Conservation (phyloP, 768 basidiomycete species). For the Russula virescens region DNA sequence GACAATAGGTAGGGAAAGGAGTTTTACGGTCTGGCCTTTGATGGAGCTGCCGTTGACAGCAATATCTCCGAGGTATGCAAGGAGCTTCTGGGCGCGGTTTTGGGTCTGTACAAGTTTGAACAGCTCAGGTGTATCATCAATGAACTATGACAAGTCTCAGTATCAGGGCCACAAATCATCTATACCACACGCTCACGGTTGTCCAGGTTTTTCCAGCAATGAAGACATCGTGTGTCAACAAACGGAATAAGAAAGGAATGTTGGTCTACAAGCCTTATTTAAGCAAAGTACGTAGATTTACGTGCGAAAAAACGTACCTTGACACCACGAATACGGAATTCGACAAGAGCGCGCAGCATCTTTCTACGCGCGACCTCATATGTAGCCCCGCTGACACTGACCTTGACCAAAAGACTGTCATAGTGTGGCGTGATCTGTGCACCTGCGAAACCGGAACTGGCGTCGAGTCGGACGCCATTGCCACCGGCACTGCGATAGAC, state of each 20-base stretch:
- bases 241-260: conserved; percentile 98
- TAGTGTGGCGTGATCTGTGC: conserved; percentile 99
- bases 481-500: conserved; percentile 98
- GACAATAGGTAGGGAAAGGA: background rate
- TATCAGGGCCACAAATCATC: background rate
- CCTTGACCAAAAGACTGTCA: conserved; percentile 96
- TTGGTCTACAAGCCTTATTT: conserved; percentile 62
- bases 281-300: background rate
- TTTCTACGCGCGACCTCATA: conserved; percentile 98
- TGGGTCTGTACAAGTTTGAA: conserved; percentile 98
- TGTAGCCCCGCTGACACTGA: conserved; percentile 90
- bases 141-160: conserved; percentile 56
- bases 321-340: conserved; percentile 98
- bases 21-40: conserved; percentile 75
- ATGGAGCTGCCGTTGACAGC: conserved; percentile 98
- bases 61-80: conserved; percentile 95
- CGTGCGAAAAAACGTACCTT: conserved; percentile 49
- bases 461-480: conserved; percentile 95
- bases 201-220: conserved; percentile 98
- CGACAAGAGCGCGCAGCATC: conserved; percentile 98
- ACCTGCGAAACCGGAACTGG: conserved; percentile 95
- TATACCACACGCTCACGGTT: conserved; percentile 46
- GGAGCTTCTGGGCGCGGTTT: conserved; percentile 96
- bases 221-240: conserved; percentile 94
- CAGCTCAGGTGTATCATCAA: conserved; percentile 98